Base-by-base conservation (phyloP, 805 yeast species). In the Cyberlindnera bimundalis region DNA sequence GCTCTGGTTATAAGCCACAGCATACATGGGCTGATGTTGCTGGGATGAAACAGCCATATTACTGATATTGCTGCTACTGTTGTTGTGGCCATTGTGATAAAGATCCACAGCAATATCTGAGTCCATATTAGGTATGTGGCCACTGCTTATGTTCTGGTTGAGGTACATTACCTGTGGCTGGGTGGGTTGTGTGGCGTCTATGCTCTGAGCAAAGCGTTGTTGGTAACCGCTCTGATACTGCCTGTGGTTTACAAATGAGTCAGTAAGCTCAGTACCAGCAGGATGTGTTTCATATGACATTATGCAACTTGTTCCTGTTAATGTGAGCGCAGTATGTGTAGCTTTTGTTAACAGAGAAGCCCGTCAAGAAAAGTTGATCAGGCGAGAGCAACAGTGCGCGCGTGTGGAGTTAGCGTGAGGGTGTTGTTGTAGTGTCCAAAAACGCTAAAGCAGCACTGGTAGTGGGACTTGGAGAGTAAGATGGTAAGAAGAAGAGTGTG, bases 271-370 rank as follows among this genome's bases (percentile, higher is more conserved):
- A 5, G 37, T 10, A 13, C 23, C 29, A 3, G 29, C 20, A 27
- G 38, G 21, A 14, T 29, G 38, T 4, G 37, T 18, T 3, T 34
- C 42, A 28, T 34, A 39, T 5, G 42, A 34, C 42, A 39, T 39
- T 7, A n/a, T 14, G n/a, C n/a, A n/a, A n/a, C n/a, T n/a, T n/a
- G n/a, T n/a, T 5, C 15, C 29, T 5, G 29, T 27, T 10, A 5
- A n/a, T 27, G 29, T 27, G 17, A 12, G n/a, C n/a, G n/a, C n/a
- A n/a, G n/a, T 8, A 17, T 17, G 32, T 21, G 32, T 17, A 16
- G 15, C 5, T 17, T 19, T 29, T 29, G 32, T 17, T 17, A 17
- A 21, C 12, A 17, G 32, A 14, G 10, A 28, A 6, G 32, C 32
- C 32, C 17, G 32, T 29, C 32, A 29, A 29, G 21, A 14, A 27